Conservation (phyloP, 164 flowering plant genomes). For the grape (Vitis vinifera) region DNA sequence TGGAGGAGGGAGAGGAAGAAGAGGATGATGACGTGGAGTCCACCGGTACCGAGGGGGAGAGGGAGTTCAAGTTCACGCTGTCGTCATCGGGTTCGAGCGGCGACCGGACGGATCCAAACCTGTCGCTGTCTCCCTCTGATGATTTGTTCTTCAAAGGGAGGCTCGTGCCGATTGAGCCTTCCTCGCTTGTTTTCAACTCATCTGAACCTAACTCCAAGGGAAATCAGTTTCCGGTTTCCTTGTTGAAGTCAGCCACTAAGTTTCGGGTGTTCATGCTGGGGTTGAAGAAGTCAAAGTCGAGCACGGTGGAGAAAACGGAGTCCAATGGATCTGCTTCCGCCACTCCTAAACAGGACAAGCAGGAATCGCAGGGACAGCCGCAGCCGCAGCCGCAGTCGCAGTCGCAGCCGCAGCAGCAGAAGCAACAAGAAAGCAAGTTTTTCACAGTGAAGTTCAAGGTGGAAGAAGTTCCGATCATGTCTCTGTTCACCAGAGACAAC, state of each 20-base stretch:
- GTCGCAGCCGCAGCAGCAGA: background rate
- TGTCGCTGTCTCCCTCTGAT: constrained; percentile 56
- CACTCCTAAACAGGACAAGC: constrained; percentile 2
- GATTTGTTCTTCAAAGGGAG: constrained; percentile 72
- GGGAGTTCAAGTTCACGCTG: constrained; percentile 57
- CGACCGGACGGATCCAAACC: constrained; percentile 30
- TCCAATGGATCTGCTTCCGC: constrained; percentile 11
- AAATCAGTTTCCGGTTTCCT: constrained; percentile 37
- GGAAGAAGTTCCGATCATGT: constrained; percentile 69
- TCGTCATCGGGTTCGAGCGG: constrained; percentile 28
- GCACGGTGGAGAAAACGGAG: constrained; percentile 14
- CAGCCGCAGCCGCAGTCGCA: background rate
- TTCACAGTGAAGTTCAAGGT: constrained; percentile 74
- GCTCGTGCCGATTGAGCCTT: constrained; percentile 53
- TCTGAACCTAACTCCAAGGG: constrained; percentile 35
- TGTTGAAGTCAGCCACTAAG: constrained; percentile 63
- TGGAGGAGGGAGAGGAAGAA: constrained; percentile 12
- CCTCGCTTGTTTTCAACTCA: constrained; percentile 11
- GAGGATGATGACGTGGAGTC: constrained; percentile 14
- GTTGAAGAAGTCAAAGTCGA: constrained; percentile 52
- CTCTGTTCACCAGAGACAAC: constrained; percentile 60
- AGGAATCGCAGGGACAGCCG: background rate
- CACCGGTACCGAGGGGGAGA: constrained; percentile 30
- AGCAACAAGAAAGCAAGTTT: constrained; percentile 29
- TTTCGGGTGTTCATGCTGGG: constrained; percentile 67